Evolutionary conservation across 768 basidiomycete species (phyloP).

Genomic region (Tulasnella sp.): DNA sequence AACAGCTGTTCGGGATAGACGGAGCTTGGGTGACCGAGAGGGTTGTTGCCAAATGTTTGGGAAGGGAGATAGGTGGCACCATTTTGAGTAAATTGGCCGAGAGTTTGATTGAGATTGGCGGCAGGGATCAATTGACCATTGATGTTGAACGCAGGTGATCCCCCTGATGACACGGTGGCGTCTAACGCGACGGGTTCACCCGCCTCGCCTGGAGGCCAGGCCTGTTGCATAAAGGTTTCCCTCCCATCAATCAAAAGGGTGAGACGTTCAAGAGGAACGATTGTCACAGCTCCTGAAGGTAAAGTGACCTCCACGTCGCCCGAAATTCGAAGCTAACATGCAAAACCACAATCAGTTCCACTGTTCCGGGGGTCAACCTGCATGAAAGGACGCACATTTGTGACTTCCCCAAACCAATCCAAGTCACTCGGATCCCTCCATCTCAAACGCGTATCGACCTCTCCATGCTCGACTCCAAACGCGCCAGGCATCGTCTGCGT

Average conservation of each 20-base stretch:
- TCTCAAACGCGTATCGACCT: background rate
- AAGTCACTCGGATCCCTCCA: slow-evolving; percentile 28
- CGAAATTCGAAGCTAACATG: slow-evolving; percentile 70
- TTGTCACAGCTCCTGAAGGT: slow-evolving; percentile 40
- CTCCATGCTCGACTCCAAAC: background rate
- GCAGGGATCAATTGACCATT: no score
- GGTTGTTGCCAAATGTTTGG: no score
- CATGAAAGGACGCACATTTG: slow-evolving; percentile 44
- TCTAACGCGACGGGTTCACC: background rate
- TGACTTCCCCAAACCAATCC: slow-evolving; percentile 83
- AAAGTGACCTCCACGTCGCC: slow-evolving; percentile 65
- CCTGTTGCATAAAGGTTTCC: background rate
- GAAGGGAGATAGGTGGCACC: no score
- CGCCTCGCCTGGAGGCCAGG: background rate
- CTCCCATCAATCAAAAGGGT: slow-evolving; percentile 40
- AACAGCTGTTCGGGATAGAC: no score
- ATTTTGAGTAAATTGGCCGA: no score
- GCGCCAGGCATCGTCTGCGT: background rate
- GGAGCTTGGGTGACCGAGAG: no score
- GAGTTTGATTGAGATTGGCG: no score
- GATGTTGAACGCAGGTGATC: no score
- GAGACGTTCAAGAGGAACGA: slow-evolving; percentile 55
- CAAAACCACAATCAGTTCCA: no score
- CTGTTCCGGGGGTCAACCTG: no score
- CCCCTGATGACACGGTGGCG: background rate